These are phyloP conservation scores for Sporothrix phasma DNA, from an alignment of 2,329 filamentous ascomycete genomes.

Conservation along the genomic window DNA sequence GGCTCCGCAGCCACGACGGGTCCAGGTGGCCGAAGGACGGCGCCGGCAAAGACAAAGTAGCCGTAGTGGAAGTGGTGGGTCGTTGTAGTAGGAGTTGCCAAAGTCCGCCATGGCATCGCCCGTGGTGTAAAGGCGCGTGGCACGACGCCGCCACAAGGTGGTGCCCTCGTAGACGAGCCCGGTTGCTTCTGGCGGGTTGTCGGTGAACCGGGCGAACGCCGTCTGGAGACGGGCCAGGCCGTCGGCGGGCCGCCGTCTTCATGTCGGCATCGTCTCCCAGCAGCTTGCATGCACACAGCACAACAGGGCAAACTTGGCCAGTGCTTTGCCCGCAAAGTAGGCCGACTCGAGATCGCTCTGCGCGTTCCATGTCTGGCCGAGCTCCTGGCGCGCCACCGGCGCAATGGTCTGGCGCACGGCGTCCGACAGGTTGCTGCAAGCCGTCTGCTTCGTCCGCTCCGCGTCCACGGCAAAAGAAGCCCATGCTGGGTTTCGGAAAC, in stretches of 20 bases:
- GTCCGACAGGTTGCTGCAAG: slow-evolving; percentile 35
- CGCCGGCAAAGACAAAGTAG: slow-evolving; percentile 81
- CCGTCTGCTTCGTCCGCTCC: slow-evolving; percentile 36
- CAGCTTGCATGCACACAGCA: slow-evolving; percentile 56
- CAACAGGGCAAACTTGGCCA: slow-evolving; percentile 66
- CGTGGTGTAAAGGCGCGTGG: slow-evolving; percentile 62
- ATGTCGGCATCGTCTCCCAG: slow-evolving; percentile 39
- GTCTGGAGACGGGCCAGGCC: slow-evolving; percentile 54
- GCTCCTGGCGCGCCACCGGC: slow-evolving; percentile 56
- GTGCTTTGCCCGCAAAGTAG: slow-evolving; percentile 78
- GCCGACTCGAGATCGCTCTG: slow-evolving; percentile 74
- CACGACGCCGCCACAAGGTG: slow-evolving; percentile 76
- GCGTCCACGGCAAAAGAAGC: slow-evolving; percentile 75
- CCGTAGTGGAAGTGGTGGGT: slow-evolving; percentile 71
- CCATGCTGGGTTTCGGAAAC: slow-evolving; percentile 65
- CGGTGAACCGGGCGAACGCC: slow-evolving; percentile 55
- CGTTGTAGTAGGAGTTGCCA: slow-evolving; percentile 79
- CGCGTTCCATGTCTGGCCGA: slow-evolving; percentile 58
- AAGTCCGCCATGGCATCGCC: slow-evolving; percentile 68
- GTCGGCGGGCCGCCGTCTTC: slow-evolving; percentile 44
- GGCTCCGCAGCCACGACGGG: slow-evolving; percentile 53
- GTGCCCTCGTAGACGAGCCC: slow-evolving; percentile 54
- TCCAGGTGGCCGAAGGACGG: slow-evolving; percentile 75
- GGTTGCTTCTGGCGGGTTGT: slow-evolving; percentile 59
- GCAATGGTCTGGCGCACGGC: slow-evolving; percentile 50